phyloP scores from a whole-genome alignment of 1,284 basidiomycete genomes.

The Sporisorium graminicola region DNA sequence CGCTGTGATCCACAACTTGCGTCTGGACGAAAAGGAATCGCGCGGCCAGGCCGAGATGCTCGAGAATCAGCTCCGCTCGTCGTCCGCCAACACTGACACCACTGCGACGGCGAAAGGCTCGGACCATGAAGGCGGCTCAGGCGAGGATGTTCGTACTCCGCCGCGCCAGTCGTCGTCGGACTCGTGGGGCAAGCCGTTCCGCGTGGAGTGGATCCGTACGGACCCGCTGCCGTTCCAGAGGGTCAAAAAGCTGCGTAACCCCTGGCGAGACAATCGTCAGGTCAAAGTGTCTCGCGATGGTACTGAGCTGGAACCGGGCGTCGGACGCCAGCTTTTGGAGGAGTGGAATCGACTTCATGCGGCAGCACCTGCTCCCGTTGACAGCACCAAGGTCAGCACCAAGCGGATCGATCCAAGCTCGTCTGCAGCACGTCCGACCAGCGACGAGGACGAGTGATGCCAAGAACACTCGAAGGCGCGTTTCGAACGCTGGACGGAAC shows the following conservation, averaged over 20 bases:
- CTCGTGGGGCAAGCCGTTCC: slow-evolving; percentile 75
- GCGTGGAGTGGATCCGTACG: slow-evolving; percentile 85
- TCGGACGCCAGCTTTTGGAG: slow-evolving; percentile 80
- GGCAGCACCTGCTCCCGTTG: slow-evolving; percentile 3
- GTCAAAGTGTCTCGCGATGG: slow-evolving; percentile 89
- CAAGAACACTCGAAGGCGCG: not conserved
- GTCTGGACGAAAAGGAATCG: slow-evolving; percentile 58
- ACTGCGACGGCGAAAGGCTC: slow-evolving; percentile 21
- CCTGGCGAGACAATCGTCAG: slow-evolving; percentile 91
- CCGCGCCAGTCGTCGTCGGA: slow-evolving; percentile 42
- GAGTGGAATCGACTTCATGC: slow-evolving; percentile 76
- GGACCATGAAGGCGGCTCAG: slow-evolving; percentile 8
- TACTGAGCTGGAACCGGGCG: slow-evolving; percentile 87
- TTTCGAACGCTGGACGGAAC: not conserved
- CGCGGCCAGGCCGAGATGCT: slow-evolving; percentile 53
- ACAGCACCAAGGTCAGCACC: slow-evolving; percentile 23
- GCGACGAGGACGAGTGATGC: slow-evolving; percentile 46
- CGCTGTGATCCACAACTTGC: slow-evolving; percentile 63
- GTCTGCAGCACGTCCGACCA: slow-evolving; percentile 9
- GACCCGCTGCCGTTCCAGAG: slow-evolving; percentile 81
- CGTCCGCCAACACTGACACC: slow-evolving; percentile 41
- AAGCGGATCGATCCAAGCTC: not conserved
- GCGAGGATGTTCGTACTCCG: slow-evolving; percentile 18
- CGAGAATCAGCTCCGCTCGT: slow-evolving; percentile 49
- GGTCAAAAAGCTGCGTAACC: slow-evolving; percentile 85